Base-by-base conservation (phyloP, 2,329 filamentous ascomycete species). In the Stagonosporopsis chrysanthemi region DNA sequence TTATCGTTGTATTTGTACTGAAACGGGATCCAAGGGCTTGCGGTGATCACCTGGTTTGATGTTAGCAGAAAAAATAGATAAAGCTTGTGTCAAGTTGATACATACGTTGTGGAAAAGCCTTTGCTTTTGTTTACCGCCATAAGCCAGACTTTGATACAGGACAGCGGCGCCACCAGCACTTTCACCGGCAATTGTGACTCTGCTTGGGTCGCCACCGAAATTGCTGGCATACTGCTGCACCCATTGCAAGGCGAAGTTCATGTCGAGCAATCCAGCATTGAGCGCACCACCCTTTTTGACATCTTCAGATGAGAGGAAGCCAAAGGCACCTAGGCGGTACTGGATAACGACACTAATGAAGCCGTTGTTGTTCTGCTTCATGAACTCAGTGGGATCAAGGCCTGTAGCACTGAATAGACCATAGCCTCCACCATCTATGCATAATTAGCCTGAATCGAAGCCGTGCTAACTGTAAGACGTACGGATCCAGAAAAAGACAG, bases 201-300 rank as follows among this genome's bases (percentile, higher is more conserved):
- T 83, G 23, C 79, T 67, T 0, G 84, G 83, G 61, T 88, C 82
- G 1, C 86, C 86, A 7, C 86, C 73, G 40, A 76, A 76, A 11
- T 68, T 67, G 17, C 53, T 60, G 35, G 90, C 88, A 57, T 90
- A 77, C 33, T 81, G 75, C 65, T 85, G 80, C 0, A 89, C 81
- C 88, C 88, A 90, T 46, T 83, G 69, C 42, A 90, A 70, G 2
- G 84, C 77, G 24, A 83, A 80, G 17, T 86, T 79, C 73, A 90
- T 86, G 64, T 90, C 88, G 2, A 88, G 77, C 7, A 90, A 71
- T 0, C 88, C 88, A 2, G 77, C 84, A 66, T 90, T 90, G 8
- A 89, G 77, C 45, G 82, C 80, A 0, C 87, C 87, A 61, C 85
- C 76, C 5, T 76, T 68, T 35, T 81, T 79, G 9, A 89, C 78